These are phyloP conservation scores for Mycena epipterygia DNA, from an alignment of 768 basidiomycete species.

Conservation along the genomic window DNA sequence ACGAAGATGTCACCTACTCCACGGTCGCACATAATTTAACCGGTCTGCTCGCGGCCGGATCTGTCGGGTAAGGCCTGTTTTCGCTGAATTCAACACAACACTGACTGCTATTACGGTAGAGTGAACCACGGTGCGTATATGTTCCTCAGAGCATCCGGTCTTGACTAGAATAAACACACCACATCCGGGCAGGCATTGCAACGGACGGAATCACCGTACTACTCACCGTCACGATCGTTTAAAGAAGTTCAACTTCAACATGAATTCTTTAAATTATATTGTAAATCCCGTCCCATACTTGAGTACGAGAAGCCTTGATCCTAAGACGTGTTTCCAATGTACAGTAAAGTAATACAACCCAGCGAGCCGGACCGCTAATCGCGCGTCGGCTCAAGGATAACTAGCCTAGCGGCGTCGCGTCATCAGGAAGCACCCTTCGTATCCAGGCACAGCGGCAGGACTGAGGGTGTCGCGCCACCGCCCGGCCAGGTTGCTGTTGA, in stretches of 20 bases:
- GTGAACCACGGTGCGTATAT: slow-evolving; percentile 15
- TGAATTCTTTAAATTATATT: neutral
- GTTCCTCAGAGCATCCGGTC: neutral
- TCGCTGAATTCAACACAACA: neutral
- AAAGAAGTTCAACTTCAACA: neutral
- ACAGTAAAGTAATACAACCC: neutral
- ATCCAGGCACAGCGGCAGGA: slow-evolving; percentile 71
- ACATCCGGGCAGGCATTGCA: slow-evolving; percentile 60
- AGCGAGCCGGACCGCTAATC: neutral
- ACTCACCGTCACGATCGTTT: slow-evolving; percentile 56
- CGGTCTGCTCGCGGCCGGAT: slow-evolving; percentile 57
- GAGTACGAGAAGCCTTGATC: neutral
- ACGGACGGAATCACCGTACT: slow-evolving; percentile 60
- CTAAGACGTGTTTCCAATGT: neutral
- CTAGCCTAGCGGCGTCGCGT: slow-evolving; percentile 65
- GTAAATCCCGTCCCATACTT: no score
- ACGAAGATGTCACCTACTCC: slow-evolving; percentile 49
- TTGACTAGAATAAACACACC: neutral
- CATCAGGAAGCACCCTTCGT: slow-evolving; percentile 91
- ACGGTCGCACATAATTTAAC: slow-evolving; percentile 55
- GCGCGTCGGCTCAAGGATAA: neutral
- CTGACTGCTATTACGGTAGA: neutral
- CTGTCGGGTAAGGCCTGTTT: slow-evolving; percentile 52
- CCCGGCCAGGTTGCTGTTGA: slow-evolving; percentile 80
- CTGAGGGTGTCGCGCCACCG: slow-evolving; percentile 91